phyloP scores from a whole-genome alignment of 1,284 basidiomycete species.

The Sanguinoderma infundibulare region DNA sequence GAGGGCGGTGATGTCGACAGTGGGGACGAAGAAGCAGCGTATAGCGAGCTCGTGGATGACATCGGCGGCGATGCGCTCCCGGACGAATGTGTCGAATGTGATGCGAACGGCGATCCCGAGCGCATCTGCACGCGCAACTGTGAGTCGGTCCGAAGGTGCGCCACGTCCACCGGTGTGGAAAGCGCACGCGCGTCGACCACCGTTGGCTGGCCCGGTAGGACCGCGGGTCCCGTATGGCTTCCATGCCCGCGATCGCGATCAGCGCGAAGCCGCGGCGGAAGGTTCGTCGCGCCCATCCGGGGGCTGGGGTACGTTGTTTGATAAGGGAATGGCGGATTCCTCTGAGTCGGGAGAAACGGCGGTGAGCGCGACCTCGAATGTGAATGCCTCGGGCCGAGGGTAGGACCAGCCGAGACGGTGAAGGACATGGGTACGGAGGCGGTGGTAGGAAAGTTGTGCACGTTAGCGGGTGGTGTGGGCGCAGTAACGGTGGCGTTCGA shows the following conservation, averaged over 20 bases:
- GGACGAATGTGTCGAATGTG: conserved; percentile 36
- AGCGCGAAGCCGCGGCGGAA: conserved; percentile 22
- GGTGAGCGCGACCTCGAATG: conserved; percentile 29
- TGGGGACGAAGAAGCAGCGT: conserved; percentile 37
- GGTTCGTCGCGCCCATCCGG: conserved; percentile 15
- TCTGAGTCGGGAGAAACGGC: conserved; percentile 17
- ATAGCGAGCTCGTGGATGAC: conserved; percentile 41
- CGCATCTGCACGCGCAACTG: conserved; percentile 16
- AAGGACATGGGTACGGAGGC: not conserved
- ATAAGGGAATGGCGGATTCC: conserved; percentile 16
- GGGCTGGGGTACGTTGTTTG: conserved; percentile 23
- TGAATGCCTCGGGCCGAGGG: conserved; percentile 22
- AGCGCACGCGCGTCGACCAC: not conserved
- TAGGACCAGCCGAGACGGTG: conserved; percentile 11
- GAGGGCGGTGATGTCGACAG: conserved; percentile 40
- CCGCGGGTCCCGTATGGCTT: not conserved
- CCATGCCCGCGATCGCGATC: conserved; percentile 16
- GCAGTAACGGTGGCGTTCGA: conserved; percentile 41
- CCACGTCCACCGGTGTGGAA: not conserved
- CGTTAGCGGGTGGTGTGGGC: conserved; percentile 36
- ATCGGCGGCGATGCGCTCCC: conserved; percentile 40
- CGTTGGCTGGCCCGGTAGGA: not conserved
- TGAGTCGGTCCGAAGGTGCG: conserved; percentile 4
- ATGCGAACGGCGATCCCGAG: conserved; percentile 33
- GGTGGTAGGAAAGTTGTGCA: conserved; percentile 18